A percentile compares a stretch with the other conserved stretches of the same genome.
phyloP scores from a whole-genome alignment of 441 rosid species.

The Erodium moschatum region DNA sequence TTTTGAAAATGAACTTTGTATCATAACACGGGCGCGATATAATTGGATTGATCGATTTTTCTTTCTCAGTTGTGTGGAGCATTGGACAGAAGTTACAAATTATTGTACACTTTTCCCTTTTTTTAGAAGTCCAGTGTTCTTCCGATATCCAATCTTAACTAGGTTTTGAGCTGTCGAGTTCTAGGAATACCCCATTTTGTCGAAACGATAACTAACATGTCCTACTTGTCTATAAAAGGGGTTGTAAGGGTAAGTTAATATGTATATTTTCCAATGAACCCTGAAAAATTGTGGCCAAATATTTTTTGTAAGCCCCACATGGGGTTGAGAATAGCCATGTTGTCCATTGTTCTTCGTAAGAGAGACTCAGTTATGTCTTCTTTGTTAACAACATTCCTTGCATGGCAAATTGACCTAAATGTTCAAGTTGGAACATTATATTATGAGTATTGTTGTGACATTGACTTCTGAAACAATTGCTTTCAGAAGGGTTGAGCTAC shows the following conservation, averaged over 20 bases:
- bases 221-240: background rate
- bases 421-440: background rate
- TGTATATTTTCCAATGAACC: constrained; percentile 1
- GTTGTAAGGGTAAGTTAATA: background rate
- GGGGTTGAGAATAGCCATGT: background rate
- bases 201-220: constrained; percentile 13
- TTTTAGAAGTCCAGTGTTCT: constrained; percentile 5
- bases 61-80: constrained; percentile 1
- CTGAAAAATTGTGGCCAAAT: background rate
- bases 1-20: constrained; percentile 2
- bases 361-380: background rate
- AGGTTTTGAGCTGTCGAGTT: constrained; percentile 5
- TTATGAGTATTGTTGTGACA: background rate
- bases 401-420: background rate
- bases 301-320: background rate
- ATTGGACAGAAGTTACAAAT: constrained; percentile 6
- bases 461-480: background rate
- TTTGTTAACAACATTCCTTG: background rate
- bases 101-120: background rate
- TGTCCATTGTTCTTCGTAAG: background rate
- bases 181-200: constrained; percentile 23
- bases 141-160: background rate
- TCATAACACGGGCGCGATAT: constrained; percentile 2
- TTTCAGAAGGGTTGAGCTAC: background rate
- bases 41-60: background rate